Conservation (phyloP, 1,139 yeast species). For the Williopsis jadinii region DNA sequence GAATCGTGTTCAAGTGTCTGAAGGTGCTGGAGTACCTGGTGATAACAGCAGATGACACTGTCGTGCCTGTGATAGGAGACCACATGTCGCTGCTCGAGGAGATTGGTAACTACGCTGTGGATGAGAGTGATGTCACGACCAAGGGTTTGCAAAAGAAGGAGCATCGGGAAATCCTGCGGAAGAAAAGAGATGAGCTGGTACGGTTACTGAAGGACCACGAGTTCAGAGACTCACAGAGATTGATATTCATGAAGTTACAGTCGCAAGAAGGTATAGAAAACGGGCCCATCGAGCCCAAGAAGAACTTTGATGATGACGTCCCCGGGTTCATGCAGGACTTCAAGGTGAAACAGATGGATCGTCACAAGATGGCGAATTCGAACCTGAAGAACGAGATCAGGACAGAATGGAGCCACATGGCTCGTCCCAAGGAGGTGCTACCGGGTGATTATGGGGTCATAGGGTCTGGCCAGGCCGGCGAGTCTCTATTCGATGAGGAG, state of each 20-base stretch:
- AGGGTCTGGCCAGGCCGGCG: no score
- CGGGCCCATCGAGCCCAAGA: background rate
- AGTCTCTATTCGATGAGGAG: background rate
- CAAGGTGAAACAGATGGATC: constrained; percentile 7
- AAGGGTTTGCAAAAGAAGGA: constrained; percentile 4
- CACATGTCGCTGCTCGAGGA: background rate
- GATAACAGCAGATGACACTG: constrained; percentile 3
- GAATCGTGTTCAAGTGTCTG: constrained; percentile 30
- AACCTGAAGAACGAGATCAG: constrained; percentile 8
- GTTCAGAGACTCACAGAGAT: constrained; percentile 3
- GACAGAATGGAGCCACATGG: constrained; percentile 6
- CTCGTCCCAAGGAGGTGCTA: constrained; percentile 4
- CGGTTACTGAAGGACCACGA: constrained; percentile 4
- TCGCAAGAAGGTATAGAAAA: background rate
- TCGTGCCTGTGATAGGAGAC: background rate
- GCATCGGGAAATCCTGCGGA: constrained; percentile 3
- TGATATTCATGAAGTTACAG: constrained; percentile 6
- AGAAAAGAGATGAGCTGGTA: constrained; percentile 3
- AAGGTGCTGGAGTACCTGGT: constrained; percentile 27
- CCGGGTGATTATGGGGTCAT: constrained; percentile 8
- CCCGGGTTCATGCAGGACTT: constrained; percentile 6
- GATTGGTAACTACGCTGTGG: background rate
- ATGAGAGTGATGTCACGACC: background rate
- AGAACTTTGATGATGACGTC: constrained; percentile 1
- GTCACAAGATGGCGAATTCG: constrained; percentile 10